A percentile compares a stretch with the other conserved stretches of the same genome.
Evolutionary conservation across 2,329 filamentous ascomycete species (phyloP).

Genomic region (Sporothrix globosa): DNA sequence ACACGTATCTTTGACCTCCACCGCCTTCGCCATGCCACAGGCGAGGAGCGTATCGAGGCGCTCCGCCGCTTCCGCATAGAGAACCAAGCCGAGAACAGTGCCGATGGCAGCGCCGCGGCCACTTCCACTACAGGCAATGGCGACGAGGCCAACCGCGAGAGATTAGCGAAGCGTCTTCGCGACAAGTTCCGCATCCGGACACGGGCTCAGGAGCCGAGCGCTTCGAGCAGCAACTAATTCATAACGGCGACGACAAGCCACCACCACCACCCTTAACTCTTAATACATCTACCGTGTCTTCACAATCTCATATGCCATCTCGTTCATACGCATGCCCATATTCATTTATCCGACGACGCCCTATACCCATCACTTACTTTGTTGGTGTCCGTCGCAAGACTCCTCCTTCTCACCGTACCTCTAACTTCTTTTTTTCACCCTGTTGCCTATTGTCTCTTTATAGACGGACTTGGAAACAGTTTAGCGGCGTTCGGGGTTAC

Average conservation of each 20-base stretch:
- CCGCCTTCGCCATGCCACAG: conserved; percentile 60
- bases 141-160: conserved; percentile 47
- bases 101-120: conserved; percentile 28
- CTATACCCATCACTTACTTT: not conserved
- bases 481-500: conserved; percentile 1
- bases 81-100: conserved; percentile 41
- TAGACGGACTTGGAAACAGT: conserved; percentile 2
- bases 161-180: conserved; percentile 54
- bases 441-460: not conserved
- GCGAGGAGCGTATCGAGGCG: conserved; percentile 64
- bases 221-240: conserved; percentile 14
- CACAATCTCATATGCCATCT: not conserved
- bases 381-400: not conserved
- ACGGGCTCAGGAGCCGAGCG: conserved; percentile 45
- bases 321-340: not conserved
- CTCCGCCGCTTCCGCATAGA: conserved; percentile 55
- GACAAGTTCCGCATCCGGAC: conserved; percentile 59
- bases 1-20: conserved; percentile 61
- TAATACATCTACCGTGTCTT: not conserved
- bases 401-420: not conserved
- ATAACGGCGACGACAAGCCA: not conserved
- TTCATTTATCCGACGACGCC: not conserved
- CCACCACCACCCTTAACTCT: not conserved
- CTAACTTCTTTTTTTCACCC: not conserved
- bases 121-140: conserved; percentile 39